Evolutionary conservation across 2,329 filamentous ascomycete genomes (phyloP).

Genomic region (Penicillium digitatum): DNA sequence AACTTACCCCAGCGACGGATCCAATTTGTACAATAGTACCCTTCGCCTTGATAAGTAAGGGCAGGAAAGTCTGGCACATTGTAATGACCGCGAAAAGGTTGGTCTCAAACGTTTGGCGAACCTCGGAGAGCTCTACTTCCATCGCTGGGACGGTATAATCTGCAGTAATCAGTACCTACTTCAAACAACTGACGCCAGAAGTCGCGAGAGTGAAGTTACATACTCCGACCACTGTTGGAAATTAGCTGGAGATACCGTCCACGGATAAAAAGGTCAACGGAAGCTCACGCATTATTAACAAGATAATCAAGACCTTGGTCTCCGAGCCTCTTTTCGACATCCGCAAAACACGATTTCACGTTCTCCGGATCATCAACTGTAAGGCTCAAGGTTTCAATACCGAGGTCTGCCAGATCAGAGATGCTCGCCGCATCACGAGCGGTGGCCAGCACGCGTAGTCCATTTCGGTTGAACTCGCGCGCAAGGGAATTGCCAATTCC

Average conservation of each 20-base stretch:
- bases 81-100: constrained; percentile 58
- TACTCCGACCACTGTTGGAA: constrained; percentile 30
- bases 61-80: constrained; percentile 55
- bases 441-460: constrained; percentile 56
- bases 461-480: constrained; percentile 52
- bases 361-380: constrained; percentile 52
- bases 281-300: constrained; percentile 54
- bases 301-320: constrained; percentile 53
- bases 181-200: not conserved
- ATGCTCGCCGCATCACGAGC: constrained; percentile 51
- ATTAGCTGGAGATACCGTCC: constrained; percentile 1
- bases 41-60: constrained; percentile 48
- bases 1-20: constrained; percentile 41
- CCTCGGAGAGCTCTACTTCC: constrained; percentile 51
- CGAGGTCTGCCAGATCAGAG: constrained; percentile 46
- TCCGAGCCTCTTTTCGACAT: constrained; percentile 46
- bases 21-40: constrained; percentile 47
- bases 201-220: constrained; percentile 7
- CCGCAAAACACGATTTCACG: constrained; percentile 46
- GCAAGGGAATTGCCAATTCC: constrained; percentile 59
- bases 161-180: constrained; percentile 16
- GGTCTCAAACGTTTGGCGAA: constrained; percentile 48
- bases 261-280: not conserved
- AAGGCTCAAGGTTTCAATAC: constrained; percentile 53
- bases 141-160: constrained; percentile 57